Base-by-base conservation (phyloP, 768 basidiomycete genomes). In the Tricholoma sp. region DNA sequence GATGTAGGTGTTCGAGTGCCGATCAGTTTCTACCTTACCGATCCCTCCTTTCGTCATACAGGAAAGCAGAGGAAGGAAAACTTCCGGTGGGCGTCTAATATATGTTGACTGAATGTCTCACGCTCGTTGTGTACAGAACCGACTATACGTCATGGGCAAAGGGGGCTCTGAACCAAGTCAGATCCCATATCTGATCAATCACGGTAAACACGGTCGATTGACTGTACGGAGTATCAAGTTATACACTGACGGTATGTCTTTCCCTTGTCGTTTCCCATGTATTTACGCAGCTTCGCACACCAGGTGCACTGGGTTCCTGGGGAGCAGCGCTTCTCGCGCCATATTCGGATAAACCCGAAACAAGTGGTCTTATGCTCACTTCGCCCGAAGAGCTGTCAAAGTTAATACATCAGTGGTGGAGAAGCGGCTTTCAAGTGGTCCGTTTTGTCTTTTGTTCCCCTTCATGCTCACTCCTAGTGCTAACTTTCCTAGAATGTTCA, bases 291-390 rank as follows among this genome's bases (percentile, higher is more conserved):
- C 32, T 33, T 34, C 2, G 57, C 34, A 36, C 13, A 29, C 5
- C 52, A 88, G 88, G 94, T 41, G 95, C 95, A 0, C 80, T 98
- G 4, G 93, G 96, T 0, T 91, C 89, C 1, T 91, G 90, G 79
- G 95, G 96, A 6, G 94, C 96, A 0, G 94, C 96, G 0, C 77
- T 98, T 55, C 72, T 91, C 5, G 80, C 86, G 50, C 91, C 93
- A 15, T 98, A 97, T 67, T 80, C 84, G 0, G 91, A 96, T 68
- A 82, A 88, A 18, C 85, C 89, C 1, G 77, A 81, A 0, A 84
- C 82, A 24, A 76, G 66, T 8, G 95, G 95, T 1, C 75, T 91
- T 54, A 78, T 98, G 78, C 78, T 83, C 24, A 74, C 74, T 52
- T 72, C 77, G 2, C 78, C 84, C 18, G 77, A 81, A 15, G 73